Conservation (phyloP, 352 stramenopile genomes). For the Pythium angustatum region DNA sequence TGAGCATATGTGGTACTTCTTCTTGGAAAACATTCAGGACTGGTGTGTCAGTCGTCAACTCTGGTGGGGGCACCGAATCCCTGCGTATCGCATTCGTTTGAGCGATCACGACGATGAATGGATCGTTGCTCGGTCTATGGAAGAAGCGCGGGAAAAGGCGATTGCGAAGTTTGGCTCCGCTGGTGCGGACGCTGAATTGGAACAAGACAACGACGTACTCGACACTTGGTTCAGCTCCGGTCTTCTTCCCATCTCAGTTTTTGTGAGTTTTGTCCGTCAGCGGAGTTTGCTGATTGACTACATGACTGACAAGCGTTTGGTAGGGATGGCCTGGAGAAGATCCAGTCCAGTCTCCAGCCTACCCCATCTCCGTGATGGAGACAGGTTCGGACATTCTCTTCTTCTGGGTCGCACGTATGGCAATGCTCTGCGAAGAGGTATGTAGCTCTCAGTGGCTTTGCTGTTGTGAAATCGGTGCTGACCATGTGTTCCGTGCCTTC, state of each 20-base stretch:
- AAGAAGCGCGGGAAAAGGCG: constrained; percentile 90
- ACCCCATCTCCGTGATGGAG: constrained; percentile 79
- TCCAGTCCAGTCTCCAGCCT: constrained; percentile 41
- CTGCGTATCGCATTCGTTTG: constrained; percentile 92
- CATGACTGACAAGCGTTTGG: neutral
- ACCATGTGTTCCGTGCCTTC: neutral
- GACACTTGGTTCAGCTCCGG: constrained; percentile 99
- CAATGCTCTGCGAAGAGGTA: constrained; percentile 99
- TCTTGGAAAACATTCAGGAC: constrained; percentile 99
- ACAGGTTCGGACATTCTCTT: constrained; percentile 99
- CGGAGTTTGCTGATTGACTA: neutral
- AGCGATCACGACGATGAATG: constrained; percentile 79
- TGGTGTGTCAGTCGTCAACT: constrained; percentile 99
- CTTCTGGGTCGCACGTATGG: constrained; percentile 99
- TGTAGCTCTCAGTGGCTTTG: neutral
- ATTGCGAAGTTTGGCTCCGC: constrained; percentile 74
- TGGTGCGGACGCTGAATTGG: constrained; percentile 80
- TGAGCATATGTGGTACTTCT: constrained; percentile 95
- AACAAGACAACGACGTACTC: constrained; percentile 98
- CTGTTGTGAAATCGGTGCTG: neutral
- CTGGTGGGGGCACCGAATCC: constrained; percentile 99
- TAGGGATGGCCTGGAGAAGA: constrained; percentile 94
- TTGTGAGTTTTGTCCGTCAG: constrained; percentile 36
- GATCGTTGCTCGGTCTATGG: constrained; percentile 94
- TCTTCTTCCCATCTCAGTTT: constrained; percentile 92